A percentile compares a stretch with the other conserved stretches of the same genome.
Evolutionary conservation across 1,284 basidiomycete genomes (phyloP).

Genomic region (Inonotus obliquus): DNA sequence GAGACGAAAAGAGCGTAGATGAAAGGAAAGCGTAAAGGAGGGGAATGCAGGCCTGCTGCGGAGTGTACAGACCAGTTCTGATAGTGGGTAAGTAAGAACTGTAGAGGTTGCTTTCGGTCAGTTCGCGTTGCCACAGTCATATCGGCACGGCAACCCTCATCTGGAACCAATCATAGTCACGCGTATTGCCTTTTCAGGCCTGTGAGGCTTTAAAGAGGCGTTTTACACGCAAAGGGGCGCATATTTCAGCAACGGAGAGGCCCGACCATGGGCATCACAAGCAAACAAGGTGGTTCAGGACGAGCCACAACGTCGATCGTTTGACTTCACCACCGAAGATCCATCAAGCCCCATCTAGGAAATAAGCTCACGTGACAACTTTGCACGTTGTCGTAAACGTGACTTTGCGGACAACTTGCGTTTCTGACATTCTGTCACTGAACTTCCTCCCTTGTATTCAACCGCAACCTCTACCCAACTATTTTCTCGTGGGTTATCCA

Average conservation of each 20-base stretch:
- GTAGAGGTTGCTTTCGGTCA: not conserved
- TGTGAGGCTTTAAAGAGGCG: not conserved
- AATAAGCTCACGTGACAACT: no score
- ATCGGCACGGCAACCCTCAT: slow-evolving; percentile 8
- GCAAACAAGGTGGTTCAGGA: no score
- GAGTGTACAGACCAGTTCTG: slow-evolving; percentile 17
- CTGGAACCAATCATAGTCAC: not conserved
- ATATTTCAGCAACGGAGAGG: no score
- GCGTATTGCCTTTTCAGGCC: not conserved
- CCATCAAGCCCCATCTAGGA: no score
- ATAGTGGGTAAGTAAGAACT: slow-evolving; percentile 3
- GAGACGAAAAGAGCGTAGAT: slow-evolving; percentile 1
- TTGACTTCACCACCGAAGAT: no score
- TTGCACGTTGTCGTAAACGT: no score
- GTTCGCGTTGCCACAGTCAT: slow-evolving; percentile 6
- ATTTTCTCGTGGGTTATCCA: slow-evolving; percentile 3
- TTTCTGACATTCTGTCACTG: no score
- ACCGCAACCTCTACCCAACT: not conserved
- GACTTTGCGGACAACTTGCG: no score
- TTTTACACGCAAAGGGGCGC: not conserved
- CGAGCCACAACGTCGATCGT: no score
- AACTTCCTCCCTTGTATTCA: not conserved
- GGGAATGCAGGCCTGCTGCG: slow-evolving; percentile 19
- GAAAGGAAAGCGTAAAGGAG: slow-evolving; percentile 7
- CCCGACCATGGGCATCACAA: no score